Base-by-base conservation (phyloP, 352 stramenopile species). In the Phytophthora litchii region DNA sequence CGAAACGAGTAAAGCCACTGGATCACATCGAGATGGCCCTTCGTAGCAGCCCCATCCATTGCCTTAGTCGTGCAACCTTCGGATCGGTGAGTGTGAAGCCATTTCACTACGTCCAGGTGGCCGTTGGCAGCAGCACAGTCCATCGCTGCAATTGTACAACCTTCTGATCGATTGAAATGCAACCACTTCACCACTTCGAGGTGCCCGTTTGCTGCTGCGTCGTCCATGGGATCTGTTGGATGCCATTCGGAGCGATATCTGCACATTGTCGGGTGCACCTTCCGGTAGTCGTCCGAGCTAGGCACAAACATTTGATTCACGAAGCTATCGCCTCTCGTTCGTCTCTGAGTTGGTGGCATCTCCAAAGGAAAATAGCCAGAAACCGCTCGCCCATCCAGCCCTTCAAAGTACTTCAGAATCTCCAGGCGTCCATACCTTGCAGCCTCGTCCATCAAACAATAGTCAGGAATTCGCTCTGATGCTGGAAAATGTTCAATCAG, bases 381-480 rank as follows among this genome's bases (percentile, higher is more conserved):
- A 16, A 58, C 29, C 4, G 13, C 21, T 19, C 14, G 47, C 3
- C n/a, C 14, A 13, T 59, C 21, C 23, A 42, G 41, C 5, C 6
- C 31, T 59, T 64, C 29, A 23, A 64, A 52, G 17, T 59, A 64
- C 20, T 64, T 14, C 6, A 64, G 21, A 37, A 64, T 64, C 9
- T 64, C 47, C 38, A 64, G 51, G 6, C 38, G 55, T 4, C 55
- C 55, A 23, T 59, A 59, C 23, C 47, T 44, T 6, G 55, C 55
- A 9, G 55, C 47, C 58, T 64, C 55, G 32, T 64, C 55, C 29
- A 64, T 40, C 16, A 59, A 46, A 12, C 55, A 64, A 40, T 64
- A 64, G 21, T 59, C 29, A 21, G 55, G 55, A 47, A 64, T 16
- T 13, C 20, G 13, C 31, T 64, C 55, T 1, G 37, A 58, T 42